phyloP scores from a whole-genome alignment of 2,329 filamentous ascomycete species.

The Sordariomycetes sp. region DNA sequence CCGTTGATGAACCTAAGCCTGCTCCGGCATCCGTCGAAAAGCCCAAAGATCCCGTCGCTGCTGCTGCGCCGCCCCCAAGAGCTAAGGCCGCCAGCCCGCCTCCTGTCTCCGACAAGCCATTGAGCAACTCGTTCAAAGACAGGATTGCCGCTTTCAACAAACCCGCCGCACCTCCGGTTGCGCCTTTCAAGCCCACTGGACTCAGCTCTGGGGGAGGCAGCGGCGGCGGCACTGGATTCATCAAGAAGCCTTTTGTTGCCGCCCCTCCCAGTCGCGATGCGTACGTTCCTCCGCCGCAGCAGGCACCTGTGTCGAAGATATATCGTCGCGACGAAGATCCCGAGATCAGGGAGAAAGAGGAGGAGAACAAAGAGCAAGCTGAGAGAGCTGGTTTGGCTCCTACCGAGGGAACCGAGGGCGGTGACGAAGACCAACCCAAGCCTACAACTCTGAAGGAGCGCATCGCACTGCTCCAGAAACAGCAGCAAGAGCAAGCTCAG shows the following conservation, averaged over 20 bases:
- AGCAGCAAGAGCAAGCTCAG: slow-evolving; percentile 82
- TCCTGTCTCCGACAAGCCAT: slow-evolving; percentile 65
- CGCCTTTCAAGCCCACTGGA: slow-evolving; percentile 79
- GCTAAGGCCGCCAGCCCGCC: slow-evolving; percentile 48
- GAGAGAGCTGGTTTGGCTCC: slow-evolving; percentile 57
- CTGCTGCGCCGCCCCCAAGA: slow-evolving; percentile 14
- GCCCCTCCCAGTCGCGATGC: slow-evolving; percentile 89
- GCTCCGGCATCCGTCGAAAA: slow-evolving; percentile 9
- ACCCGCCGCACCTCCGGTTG: slow-evolving; percentile 69
- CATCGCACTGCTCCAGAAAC: slow-evolving; percentile 86
- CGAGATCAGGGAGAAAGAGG: slow-evolving; percentile 55
- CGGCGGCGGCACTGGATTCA: slow-evolving; percentile 54
- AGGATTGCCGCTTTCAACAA: slow-evolving; percentile 98
- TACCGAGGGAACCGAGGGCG: slow-evolving; percentile 41
- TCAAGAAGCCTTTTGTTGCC: slow-evolving; percentile 96
- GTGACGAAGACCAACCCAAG: slow-evolving; percentile 86
- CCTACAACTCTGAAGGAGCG: slow-evolving; percentile 90
- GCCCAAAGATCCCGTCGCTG: slow-evolving; percentile 18
- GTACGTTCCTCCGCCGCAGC: slow-evolving; percentile 70
- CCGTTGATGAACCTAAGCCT: too few relatives aligned
- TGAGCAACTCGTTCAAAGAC: slow-evolving; percentile 75
- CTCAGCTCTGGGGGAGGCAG: slow-evolving; percentile 39
- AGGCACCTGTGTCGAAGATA: slow-evolving; percentile 61
- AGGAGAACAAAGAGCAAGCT: slow-evolving; percentile 56
- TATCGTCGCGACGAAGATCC: slow-evolving; percentile 87